A percentile compares a stretch with the other conserved stretches of the same genome.
Conservation (phyloP, 768 basidiomycete genomes). For the Suillus discolor region DNA sequence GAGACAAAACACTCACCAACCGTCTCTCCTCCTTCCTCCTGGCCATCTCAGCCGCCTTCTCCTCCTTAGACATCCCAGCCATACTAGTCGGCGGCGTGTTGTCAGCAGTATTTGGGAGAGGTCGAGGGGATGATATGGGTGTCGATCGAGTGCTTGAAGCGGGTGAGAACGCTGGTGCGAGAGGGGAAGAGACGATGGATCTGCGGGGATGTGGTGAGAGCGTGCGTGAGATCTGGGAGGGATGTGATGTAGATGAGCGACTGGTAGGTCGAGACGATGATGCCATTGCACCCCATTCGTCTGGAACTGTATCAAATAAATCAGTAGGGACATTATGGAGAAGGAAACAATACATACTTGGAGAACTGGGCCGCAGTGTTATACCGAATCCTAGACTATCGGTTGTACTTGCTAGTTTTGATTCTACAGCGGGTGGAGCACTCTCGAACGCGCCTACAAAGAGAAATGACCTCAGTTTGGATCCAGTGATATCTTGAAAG, state of each 20-base stretch:
- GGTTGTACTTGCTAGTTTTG: slow-evolving; percentile 23
- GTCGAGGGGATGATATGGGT: slow-evolving; percentile 26
- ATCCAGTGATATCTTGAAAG: not conserved
- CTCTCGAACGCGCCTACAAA: slow-evolving; percentile 75
- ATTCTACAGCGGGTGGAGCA: slow-evolving; percentile 36
- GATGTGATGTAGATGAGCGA: slow-evolving; percentile 14
- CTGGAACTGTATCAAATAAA: slow-evolving; percentile 10
- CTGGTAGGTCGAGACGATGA: slow-evolving; percentile 9
- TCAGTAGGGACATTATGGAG: not conserved
- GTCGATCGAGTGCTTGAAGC: slow-evolving; percentile 26
- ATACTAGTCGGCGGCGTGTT: slow-evolving; percentile 32
- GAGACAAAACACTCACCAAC: slow-evolving; percentile 52
- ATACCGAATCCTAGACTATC: slow-evolving; percentile 29
- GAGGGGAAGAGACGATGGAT: slow-evolving; percentile 7
- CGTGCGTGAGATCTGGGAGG: slow-evolving; percentile 19
- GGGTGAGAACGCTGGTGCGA: slow-evolving; percentile 14
- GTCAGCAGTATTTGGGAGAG: slow-evolving; percentile 13
- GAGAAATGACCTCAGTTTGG: not conserved
- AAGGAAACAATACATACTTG: not conserved
- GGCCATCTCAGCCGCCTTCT: slow-evolving; percentile 92
- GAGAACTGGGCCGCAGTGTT: slow-evolving; percentile 8
- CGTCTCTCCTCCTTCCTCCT: slow-evolving; percentile 90
- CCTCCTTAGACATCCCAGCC: slow-evolving; percentile 76
- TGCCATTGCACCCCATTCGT: slow-evolving; percentile 27
- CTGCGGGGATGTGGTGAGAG: slow-evolving; percentile 25